phyloP scores from a whole-genome alignment of 2,329 filamentous ascomycete species.

The Fusarium sp. region DNA sequence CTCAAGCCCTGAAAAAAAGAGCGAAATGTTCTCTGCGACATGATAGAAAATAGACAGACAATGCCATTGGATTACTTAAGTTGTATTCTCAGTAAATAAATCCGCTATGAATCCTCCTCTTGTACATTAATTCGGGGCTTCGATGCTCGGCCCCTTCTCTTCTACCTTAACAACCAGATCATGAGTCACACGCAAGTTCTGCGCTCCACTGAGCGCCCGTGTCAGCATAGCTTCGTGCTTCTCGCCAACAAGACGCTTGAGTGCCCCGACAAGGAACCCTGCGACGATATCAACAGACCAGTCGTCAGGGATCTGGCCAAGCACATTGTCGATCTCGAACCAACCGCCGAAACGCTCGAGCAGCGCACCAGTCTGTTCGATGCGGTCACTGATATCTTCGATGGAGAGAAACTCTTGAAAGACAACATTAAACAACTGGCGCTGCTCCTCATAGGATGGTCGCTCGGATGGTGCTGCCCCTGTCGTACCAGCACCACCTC shows the following conservation, averaged over 20 bases:
- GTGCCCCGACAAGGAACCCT: constrained; percentile 81
- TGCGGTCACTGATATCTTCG: constrained; percentile 77
- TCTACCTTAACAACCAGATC: constrained; percentile 65
- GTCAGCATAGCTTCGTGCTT: constrained; percentile 77
- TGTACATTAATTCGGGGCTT: constrained; percentile 53
- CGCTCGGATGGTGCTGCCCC: constrained; percentile 45
- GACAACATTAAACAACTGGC: constrained; percentile 78
- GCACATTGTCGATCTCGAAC: constrained; percentile 86
- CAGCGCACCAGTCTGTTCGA: constrained; percentile 87
- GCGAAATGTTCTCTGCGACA: neutral
- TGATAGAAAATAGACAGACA: neutral
- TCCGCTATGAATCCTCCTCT: constrained; percentile 13
- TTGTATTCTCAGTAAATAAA: constrained; percentile 8
- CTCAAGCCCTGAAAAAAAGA: neutral
- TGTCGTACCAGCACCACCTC: constrained; percentile 80
- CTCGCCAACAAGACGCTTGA: constrained; percentile 81
- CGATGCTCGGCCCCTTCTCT: constrained; percentile 70
- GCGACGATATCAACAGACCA: constrained; percentile 88
- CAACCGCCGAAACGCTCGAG: constrained; percentile 88
- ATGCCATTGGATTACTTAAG: constrained; percentile 20
- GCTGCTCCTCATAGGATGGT: constrained; percentile 65
- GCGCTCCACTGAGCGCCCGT: constrained; percentile 79
- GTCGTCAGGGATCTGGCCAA: constrained; percentile 80
- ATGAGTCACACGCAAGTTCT: constrained; percentile 76
- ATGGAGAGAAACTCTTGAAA: constrained; percentile 85